Evolutionary conservation across 1,284 basidiomycete species (phyloP).

Genomic region (Bondarzewia mesenterica): DNA sequence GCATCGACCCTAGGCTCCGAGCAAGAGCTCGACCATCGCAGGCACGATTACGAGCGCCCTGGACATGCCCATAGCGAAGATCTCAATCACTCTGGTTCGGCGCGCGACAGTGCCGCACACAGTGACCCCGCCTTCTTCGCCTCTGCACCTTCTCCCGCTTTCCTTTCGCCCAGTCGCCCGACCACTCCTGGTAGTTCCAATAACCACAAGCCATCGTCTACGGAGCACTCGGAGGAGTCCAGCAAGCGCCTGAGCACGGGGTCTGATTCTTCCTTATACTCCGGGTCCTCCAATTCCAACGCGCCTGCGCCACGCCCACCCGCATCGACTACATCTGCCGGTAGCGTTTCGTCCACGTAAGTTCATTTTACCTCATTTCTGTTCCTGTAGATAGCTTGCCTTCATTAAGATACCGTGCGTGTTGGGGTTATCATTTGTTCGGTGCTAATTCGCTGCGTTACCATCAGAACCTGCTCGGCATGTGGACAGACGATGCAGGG

Average conservation of each 20-base stretch:
- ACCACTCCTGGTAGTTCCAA: slow-evolving; percentile 42
- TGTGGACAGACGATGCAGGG: slow-evolving; percentile 80
- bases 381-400: slow-evolving; percentile 9
- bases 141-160: slow-evolving; percentile 31
- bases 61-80: slow-evolving; percentile 61
- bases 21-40: slow-evolving; percentile 45
- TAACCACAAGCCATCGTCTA: slow-evolving; percentile 38
- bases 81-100: slow-evolving; percentile 42
- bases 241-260: slow-evolving; percentile 35
- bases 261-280: slow-evolving; percentile 20
- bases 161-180: slow-evolving; percentile 42
- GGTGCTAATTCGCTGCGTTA: slow-evolving; percentile 12
- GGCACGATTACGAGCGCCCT: slow-evolving; percentile 29
- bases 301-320: slow-evolving; percentile 7
- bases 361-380: slow-evolving; percentile 14
- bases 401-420: slow-evolving; percentile 18
- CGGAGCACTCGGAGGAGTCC: slow-evolving; percentile 38
- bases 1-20: slow-evolving; percentile 49
- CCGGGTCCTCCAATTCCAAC: slow-evolving; percentile 32
- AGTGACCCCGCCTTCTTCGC: slow-evolving; percentile 16
- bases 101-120: not conserved
- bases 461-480: slow-evolving; percentile 55
- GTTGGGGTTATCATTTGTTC: slow-evolving; percentile 8
- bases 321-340: slow-evolving; percentile 31
- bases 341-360: slow-evolving; percentile 34